These are phyloP conservation scores for Solanum phureja DNA, from an alignment of 257 asterid species.

Conservation along the genomic window DNA sequence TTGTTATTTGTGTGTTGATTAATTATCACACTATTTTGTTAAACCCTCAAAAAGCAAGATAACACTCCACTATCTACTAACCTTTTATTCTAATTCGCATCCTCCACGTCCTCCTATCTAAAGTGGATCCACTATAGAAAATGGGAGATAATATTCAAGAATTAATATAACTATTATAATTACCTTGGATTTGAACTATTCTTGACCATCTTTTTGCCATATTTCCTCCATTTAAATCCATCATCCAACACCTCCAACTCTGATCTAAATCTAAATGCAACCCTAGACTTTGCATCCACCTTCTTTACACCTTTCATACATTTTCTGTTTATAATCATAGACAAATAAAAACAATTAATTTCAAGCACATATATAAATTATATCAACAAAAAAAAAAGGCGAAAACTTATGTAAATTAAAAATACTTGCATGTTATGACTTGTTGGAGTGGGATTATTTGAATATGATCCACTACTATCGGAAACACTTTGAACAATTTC, in stretches of 20 bases:
- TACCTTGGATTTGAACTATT: slow-evolving; percentile 22
- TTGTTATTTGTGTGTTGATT: too few species aligned
- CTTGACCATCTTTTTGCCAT: slow-evolving; percentile 25
- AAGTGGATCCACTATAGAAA: background rate
- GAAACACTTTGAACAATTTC: background rate
- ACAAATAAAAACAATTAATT: background rate
- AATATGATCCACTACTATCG: background rate
- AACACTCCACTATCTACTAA: background rate
- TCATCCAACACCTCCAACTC: slow-evolving; percentile 18
- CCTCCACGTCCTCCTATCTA: background rate
- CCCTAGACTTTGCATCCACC: background rate
- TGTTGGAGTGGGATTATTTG: background rate
- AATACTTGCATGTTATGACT: slow-evolving; percentile 10
- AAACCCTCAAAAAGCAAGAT: background rate
- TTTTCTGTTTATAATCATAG: background rate
- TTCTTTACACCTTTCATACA: background rate
- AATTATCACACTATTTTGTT: too few species aligned
- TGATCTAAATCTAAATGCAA: slow-evolving; percentile 17
- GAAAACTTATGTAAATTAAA: background rate
- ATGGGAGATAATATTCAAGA: background rate
- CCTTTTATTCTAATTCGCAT: too few species aligned
- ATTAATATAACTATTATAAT: background rate
- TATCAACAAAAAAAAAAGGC: background rate
- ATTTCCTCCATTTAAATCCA: slow-evolving; percentile 24
- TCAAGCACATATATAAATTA: background rate